A percentile compares a stretch with the other conserved stretches of the same genome.
These are phyloP conservation scores for Teratosphaeria destructans DNA, from an alignment of 2,329 filamentous ascomycete genomes.

Conservation along the genomic window DNA sequence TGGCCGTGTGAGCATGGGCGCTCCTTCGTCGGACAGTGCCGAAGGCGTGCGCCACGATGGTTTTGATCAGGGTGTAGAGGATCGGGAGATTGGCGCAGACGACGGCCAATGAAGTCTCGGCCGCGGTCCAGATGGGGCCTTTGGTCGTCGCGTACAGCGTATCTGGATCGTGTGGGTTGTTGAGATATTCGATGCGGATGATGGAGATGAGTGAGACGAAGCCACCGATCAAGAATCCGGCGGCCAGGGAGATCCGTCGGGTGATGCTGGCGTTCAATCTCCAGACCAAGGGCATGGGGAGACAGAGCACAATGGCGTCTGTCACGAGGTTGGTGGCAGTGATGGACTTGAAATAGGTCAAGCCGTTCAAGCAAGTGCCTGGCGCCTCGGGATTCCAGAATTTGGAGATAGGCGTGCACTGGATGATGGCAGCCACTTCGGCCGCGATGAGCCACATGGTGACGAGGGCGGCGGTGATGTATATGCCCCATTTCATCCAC, in stretches of 20 bases:
- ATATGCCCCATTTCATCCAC: background rate
- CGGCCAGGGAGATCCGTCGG: background rate
- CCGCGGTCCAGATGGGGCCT: background rate
- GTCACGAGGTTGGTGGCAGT: background rate
- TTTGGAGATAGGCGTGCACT: background rate
- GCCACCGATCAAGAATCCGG: background rate
- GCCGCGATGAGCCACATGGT: background rate
- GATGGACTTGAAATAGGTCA: background rate
- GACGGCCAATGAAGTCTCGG: background rate
- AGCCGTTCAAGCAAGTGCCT: background rate
- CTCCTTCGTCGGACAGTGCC: background rate
- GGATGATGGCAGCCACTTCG: background rate
- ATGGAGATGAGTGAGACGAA: background rate
- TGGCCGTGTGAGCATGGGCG: background rate
- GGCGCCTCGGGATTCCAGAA: background rate
- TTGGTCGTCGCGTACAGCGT: background rate
- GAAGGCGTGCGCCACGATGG: background rate
- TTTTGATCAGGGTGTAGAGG: background rate
- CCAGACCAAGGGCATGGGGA: background rate
- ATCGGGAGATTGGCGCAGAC: conserved; percentile 1
- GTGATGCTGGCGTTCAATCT: background rate
- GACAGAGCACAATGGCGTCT: background rate
- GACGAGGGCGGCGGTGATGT: background rate
- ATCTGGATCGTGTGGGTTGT: background rate
- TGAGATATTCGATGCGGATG: background rate